Evolutionary conservation across 2,329 filamentous ascomycete species (phyloP), one percentile per base, ranked within the genome.

Genomic region (Orbilia oligospora): DNA sequence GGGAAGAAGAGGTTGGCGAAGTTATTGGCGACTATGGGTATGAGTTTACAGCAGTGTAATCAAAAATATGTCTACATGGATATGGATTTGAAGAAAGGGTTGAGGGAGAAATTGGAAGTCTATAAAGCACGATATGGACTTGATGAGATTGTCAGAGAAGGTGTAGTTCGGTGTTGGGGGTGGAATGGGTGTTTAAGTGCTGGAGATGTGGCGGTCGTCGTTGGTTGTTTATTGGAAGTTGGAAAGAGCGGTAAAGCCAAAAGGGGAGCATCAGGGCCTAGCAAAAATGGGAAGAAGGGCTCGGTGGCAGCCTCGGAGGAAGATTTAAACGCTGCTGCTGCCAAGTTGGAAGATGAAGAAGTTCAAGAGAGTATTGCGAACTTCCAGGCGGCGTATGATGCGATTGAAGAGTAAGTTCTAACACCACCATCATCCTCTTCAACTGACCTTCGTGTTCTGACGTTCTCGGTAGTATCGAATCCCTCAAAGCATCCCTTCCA

Each of bases 1-100:
- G 96, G 96, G 2, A 88, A 93, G 67, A 97, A 97, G 84, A 90
- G 95, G 65, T 87, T 99, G 20, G 93, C 97, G 84, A 98, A 98
- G 83, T 88, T 99, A 0, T 88, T 99, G 1, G 96, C 96, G 51
- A 99, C 98, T 85, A 99, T 99, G 95, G 96, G 96, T 36, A 93
- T 99, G 70, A 97, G 93, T 83, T 87, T 98, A 44, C 92, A 91
- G 4, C 95, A 99, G 85, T 97, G 94, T 85, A 94, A 93, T 82
- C 96, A 98, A 84, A 95, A 91, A 83, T 99, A 98, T 83, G 93
- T 94, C 0, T 96, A 99, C 84, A 98, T 99, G 94, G 95, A 98
- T 85, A 97, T 97, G 90, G 91, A 97, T 84, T 87, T 99, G 38
- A 99, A 98, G 85, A 91, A 93, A 4, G 93, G 93, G 33, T 86